Conservation (phyloP, 2,329 filamentous ascomycete species). For the Phialophora chinensis region DNA sequence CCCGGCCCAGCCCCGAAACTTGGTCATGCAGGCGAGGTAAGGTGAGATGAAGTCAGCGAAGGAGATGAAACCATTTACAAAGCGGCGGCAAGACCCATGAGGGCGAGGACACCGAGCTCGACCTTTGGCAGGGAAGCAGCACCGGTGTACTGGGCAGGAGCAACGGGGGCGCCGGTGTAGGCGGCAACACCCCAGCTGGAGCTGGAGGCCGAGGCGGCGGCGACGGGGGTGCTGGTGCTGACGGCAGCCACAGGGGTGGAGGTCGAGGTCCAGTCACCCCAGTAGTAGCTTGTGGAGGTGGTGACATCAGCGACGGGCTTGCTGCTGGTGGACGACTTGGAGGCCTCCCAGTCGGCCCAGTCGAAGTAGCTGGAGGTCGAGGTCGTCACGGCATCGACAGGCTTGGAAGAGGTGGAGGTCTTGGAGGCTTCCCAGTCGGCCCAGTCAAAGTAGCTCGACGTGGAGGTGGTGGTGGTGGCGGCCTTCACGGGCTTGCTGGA, state of each 20-base stretch:
- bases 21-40: constrained; percentile 1
- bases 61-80: constrained; percentile 13
- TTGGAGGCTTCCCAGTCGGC: constrained; percentile 15
- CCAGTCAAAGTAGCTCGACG: constrained; percentile 1
- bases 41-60: neutral
- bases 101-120: constrained; percentile 23
- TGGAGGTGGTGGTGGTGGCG: constrained; percentile 9
- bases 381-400: neutral
- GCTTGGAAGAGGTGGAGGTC: constrained; percentile 4
- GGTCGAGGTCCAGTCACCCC: constrained; percentile 16
- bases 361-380: neutral
- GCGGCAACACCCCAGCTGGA: constrained; percentile 14
- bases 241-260: neutral
- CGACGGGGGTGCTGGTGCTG: constrained; percentile 12
- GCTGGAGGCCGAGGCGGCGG: constrained; percentile 9
- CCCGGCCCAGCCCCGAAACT: neutral
- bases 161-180: constrained; percentile 13
- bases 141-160: constrained; percentile 16
- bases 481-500: constrained; percentile 6
- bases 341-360: constrained; percentile 11
- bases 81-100: constrained; percentile 20
- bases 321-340: constrained; percentile 7
- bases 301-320: neutral
- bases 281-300: constrained; percentile 9
- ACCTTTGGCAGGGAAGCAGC: constrained; percentile 21